phyloP scores from a whole-genome alignment of 2,329 filamentous ascomycete genomes.

The Colletotrichum sp. region DNA sequence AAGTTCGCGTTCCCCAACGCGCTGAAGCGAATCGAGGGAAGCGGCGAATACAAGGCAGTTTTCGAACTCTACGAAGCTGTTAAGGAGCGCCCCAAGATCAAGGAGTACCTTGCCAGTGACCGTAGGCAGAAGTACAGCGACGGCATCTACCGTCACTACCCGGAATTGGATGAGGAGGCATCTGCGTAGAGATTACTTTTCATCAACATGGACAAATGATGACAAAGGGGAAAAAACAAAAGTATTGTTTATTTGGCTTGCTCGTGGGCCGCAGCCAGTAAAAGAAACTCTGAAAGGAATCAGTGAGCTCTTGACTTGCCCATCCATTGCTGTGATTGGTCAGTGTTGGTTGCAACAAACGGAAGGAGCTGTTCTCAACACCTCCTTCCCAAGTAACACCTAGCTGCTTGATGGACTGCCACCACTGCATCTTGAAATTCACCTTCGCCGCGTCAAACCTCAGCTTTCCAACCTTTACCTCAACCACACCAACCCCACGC shows the following conservation, averaged over 20 bases:
- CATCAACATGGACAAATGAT: background rate
- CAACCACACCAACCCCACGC: rapidly evolving
- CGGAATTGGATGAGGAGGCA: slow-evolving; percentile 66
- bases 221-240: background rate
- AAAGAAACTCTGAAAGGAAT: background rate
- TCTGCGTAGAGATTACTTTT: background rate
- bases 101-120: slow-evolving; percentile 71
- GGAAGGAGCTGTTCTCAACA: background rate
- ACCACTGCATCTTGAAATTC: background rate
- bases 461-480: background rate
- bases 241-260: background rate
- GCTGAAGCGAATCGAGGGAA: slow-evolving; percentile 55
- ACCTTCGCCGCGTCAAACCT: background rate
- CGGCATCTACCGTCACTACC: slow-evolving; percentile 76
- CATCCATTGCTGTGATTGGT: background rate
- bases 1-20: slow-evolving; percentile 75
- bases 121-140: slow-evolving; percentile 64
- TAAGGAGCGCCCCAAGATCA: slow-evolving; percentile 66
- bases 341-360: background rate
- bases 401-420: background rate
- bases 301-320: background rate
- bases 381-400: background rate
- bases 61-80: slow-evolving; percentile 70
- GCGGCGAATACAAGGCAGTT: slow-evolving; percentile 62
- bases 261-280: background rate